phyloP scores from a whole-genome alignment of 371 early-diverging fungal genomes.

The Fennellomyces sp. region DNA sequence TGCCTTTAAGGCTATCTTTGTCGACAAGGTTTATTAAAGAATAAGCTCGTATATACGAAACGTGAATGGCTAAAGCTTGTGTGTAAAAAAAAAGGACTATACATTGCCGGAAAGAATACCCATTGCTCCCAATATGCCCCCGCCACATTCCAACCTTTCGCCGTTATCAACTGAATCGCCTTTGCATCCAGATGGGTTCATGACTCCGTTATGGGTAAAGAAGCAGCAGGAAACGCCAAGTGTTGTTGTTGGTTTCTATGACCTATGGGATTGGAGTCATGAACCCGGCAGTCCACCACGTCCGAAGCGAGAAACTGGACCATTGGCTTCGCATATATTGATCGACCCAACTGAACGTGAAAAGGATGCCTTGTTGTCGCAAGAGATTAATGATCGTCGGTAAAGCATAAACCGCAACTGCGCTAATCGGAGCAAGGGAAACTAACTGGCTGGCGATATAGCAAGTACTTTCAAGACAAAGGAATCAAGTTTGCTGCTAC shows the following conservation, averaged over 20 bases:
- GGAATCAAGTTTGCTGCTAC: conserved; percentile 77
- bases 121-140: conserved; percentile 34
- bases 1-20: conserved; percentile 39
- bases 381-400: conserved; percentile 73
- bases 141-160: conserved; percentile 62
- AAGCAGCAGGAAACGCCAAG: conserved; percentile 70
- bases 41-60: no score
- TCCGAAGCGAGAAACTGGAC: conserved; percentile 54
- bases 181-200: conserved; percentile 82
- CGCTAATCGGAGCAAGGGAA: neutral
- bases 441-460: conserved; percentile 19
- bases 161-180: conserved; percentile 73
- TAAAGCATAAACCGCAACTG: conserved; percentile 13
- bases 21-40: conserved; percentile 36
- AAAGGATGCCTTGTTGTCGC: conserved; percentile 60
- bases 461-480: conserved; percentile 68
- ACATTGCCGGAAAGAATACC: conserved; percentile 38
- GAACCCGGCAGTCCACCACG: conserved; percentile 27
- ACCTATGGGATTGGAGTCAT: conserved; percentile 57
- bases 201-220: conserved; percentile 73
- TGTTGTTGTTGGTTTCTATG: conserved; percentile 72
- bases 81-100: conserved; percentile 41
- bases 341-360: conserved; percentile 61
- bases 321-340: conserved; percentile 51
- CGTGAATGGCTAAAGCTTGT: no score